Base-by-base conservation (phyloP, 768 basidiomycete species). In the Rhizopogon salebrosus region DNA sequence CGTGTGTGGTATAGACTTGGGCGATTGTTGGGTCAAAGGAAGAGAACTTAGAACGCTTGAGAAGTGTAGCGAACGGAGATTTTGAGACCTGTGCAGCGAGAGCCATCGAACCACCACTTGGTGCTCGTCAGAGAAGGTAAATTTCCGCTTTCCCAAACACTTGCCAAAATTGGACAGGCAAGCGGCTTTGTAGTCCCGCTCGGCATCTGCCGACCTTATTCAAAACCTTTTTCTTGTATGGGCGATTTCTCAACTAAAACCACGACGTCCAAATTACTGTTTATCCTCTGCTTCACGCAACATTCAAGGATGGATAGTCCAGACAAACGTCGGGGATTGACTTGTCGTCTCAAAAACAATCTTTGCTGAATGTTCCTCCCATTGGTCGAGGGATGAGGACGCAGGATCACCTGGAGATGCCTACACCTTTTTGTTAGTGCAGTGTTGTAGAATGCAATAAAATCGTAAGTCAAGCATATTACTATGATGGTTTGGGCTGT, bases 321-420 rank as follows among this genome's bases (percentile, higher is more conserved):
- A 91, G 88, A 91, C 89, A 90, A 85, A 76, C 80, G 88, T 88
- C 85, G 86, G 67, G 89, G 87, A 91, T 49, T 46, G 68, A 73
- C n/a, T 10, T 52, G 68, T 48, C 62, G 64, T 74, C 86, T 87
- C 87, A 80, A 90, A 92, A 91, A 92, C 89, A 90, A 79, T 91
- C 87, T 84, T 80, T 83, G 89, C 89, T 83, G 89, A 89, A 79
- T 74, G 88, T 80, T 83, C 75, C 79, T 92, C 89, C 89, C 89
- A 65, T 69, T 80, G 89, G 89, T 92, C 70, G 89, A 92, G 89
- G 80, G 78, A 85, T 72, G 22, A 89, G 85, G 89, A 92, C 75
- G 89, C 89, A 78, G 83, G 89, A 92, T 85, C 84, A 92, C 89
- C 89, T 91, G 86, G 87, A 80, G 86, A 73, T 69, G 82, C 74